Conservation (phyloP, 305 asterid species). For the Fraxinus sp. region DNA sequence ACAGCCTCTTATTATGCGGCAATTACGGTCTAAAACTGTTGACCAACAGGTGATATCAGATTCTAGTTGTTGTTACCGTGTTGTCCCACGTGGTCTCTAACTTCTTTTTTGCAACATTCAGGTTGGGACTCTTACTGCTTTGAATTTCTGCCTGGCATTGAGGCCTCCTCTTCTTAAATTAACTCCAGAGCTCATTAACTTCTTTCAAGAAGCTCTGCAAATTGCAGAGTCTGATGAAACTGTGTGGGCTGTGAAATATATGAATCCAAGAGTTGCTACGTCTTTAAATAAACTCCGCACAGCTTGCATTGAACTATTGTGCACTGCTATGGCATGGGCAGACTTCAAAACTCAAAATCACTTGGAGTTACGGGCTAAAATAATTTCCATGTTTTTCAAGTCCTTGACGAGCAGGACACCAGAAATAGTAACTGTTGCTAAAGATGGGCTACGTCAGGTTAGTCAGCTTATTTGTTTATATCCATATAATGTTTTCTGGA, state of each 20-base stretch:
- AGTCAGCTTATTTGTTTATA: conserved; percentile 23
- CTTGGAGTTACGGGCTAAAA: conserved; percentile 87
- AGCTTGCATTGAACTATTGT: conserved; percentile 93
- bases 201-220: conserved; percentile 98
- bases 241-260: conserved; percentile 85
- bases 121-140: conserved; percentile 98
- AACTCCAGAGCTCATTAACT: conserved; percentile 84
- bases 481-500: conserved; percentile 8
- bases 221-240: conserved; percentile 96
- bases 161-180: conserved; percentile 98
- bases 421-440: conserved; percentile 95
- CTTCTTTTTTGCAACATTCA: conserved; percentile 33
- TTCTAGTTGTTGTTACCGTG: conserved; percentile 20
- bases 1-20: conserved; percentile 90
- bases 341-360: conserved; percentile 96
- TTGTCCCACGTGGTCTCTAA: conserved; percentile 27
- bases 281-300: conserved; percentile 94
- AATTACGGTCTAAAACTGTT: conserved; percentile 89
- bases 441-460: conserved; percentile 99
- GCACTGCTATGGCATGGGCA: conserved; percentile 99
- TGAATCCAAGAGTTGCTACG: conserved; percentile 87
- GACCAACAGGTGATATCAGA: conserved; percentile 82
- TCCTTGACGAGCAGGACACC: conserved; percentile 86
- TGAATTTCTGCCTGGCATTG: conserved; percentile 96
- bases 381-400: conserved; percentile 98